Evolutionary conservation across 257 asterid genomes (phyloP), one percentile per base, ranked within the genome.

Genomic region (Plantago elongata): DNA sequence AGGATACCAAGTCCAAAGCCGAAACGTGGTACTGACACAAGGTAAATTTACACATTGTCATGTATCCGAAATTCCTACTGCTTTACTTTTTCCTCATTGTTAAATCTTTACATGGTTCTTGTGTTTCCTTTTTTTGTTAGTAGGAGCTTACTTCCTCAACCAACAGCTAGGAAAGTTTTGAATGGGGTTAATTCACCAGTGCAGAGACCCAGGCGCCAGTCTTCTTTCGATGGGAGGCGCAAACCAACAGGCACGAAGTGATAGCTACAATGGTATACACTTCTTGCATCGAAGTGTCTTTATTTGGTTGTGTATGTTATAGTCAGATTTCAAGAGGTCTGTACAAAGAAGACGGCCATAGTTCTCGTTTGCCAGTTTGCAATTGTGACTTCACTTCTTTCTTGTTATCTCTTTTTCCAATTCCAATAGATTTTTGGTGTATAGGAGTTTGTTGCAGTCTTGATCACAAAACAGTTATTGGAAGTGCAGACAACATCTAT

Each of bases 141-240:
- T 51, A 90, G 98, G 94, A 88, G 94, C 69, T 72, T 62, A 49
- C 82, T 79, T 66, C 96, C 92, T 17, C 72, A 84, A 62, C 83
- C 90, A 49, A 63, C 81, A 18, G 34, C 76, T 50, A 82, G 77
- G 76, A 84, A 78, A 56, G 80, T 50, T 46, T 70, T 84, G 22
- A 79, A 45, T 55, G 85, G 86, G 67, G 51, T 47, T 50, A 47
- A 43, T 29, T 68, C 83, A 42, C 65, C 81, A 2, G 30, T 73
- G 66, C 43, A 69, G 43, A 85, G 79, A 75, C 51, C 34, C 0
- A 82, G 72, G 44, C 67, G 78, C 17, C 85, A 74, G 64, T 67
- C 70, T 69, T 71, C 81, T 22, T 60, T 51, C 9, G 84, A 63
- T 2, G 81, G 72, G 61, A 78, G 75, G 72, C 75, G 83, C 64